Evolutionary conservation across 176 grass and related monocot species (phyloP), one percentile per base, ranked within the genome.

Genomic region (Rhynchospora breviuscula): DNA sequence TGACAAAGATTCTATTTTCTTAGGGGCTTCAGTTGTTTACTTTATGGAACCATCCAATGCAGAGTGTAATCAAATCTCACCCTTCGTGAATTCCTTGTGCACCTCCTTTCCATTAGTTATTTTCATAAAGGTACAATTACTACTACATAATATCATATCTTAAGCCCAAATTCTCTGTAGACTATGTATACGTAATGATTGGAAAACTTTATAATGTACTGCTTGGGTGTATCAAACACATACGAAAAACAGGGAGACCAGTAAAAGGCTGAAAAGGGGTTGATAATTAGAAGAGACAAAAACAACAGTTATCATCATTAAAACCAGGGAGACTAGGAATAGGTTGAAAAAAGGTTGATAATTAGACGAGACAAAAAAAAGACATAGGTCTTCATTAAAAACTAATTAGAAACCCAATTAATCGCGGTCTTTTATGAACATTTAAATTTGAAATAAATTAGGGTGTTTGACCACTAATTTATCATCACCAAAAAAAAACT

Each of bases 121-220:
- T 75, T 94, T 94, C 85, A 75, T 97, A n/a, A 97, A 90, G 90
- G 90, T 97, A 87, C 81, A 53, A n/a, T 47, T 57, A 67, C 51
- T 76, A 46, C 7, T 18, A 67, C 9, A 7, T 14, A 59, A 23
- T 70, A 3, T 43, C 2, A 8, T 71, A 10, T 79, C 9, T 59
- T 70, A 46, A 81, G 35, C 71, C 70, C 33, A 2, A 48, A 61
- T 71, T 35, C 12, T 40, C 35, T 40, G 35, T 40, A 40, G 35
- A 40, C 35, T 40, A 40, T 40, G 35, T 40, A 40, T 40, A 40
- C 35, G 35, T 40, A 40, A 40, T 40, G 35, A 40, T 40, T 40
- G 35, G 35, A 40, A 40, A 40, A 47, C 40, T 64, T 64, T 21
- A 18, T n/a, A 64, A 64, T 25, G 22, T 64, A 9, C 2, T 64